These are phyloP conservation scores for Mortierella sp. DNA, from an alignment of 371 early-diverging fungal genomes.

Conservation along the genomic window DNA sequence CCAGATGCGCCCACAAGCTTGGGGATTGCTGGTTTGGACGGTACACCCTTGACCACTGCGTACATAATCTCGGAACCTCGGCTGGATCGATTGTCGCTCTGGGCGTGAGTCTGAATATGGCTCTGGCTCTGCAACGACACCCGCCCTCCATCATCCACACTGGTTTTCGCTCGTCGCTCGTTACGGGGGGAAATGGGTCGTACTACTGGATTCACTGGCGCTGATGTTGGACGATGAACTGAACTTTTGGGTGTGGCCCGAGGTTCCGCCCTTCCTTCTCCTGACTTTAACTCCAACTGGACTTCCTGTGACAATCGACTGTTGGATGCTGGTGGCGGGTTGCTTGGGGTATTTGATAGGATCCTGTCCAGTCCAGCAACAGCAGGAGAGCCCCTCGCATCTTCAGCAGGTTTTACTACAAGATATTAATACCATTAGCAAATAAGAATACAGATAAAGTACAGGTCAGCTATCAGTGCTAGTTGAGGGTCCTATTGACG, in stretches of 20 bases:
- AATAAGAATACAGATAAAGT: too few relatives aligned
- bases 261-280: background rate
- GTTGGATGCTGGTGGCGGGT: background rate
- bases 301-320: background rate
- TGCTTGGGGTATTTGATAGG: constrained; percentile 8
- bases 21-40: constrained; percentile 34
- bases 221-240: constrained; percentile 20
- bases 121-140: background rate
- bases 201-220: background rate
- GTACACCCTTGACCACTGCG: constrained; percentile 48
- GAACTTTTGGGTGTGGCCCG: background rate
- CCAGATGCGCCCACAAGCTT: constrained; percentile 51
- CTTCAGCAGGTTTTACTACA: constrained; percentile 25
- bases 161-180: constrained; percentile 6
- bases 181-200: background rate
- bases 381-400: constrained; percentile 14
- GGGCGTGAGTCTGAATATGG: background rate
- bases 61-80: constrained; percentile 54
- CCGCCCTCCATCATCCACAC: background rate
- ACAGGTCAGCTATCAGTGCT: background rate
- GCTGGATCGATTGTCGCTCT: background rate
- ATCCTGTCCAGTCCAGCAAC: constrained; percentile 26
- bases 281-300: background rate
- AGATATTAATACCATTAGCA: background rate
- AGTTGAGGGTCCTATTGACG: too few relatives aligned